Evolutionary conservation across 2,329 filamentous ascomycete genomes (phyloP), one percentile per base, ranked within the genome.

Genomic region (Xylariaceae sp.): DNA sequence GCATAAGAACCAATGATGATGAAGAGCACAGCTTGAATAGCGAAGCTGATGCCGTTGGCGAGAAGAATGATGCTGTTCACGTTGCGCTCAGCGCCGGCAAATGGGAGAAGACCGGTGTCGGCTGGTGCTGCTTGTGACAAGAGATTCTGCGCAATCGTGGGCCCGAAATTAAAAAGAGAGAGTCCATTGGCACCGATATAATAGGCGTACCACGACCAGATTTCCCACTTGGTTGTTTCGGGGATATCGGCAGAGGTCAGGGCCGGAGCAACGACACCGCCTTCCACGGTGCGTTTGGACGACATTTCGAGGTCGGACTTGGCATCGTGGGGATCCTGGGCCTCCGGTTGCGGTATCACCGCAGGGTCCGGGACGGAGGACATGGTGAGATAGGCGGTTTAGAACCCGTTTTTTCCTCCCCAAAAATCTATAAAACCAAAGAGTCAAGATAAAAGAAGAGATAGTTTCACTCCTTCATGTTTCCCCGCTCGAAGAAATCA

Each of bases 131-230:
- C 80, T 60, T 83, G 76, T 41, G 71, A 76, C 21, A 85, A 67
- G 7, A 85, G 64, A 54, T 84, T 83, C 55, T 85, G 82, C 46
- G 83, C 83, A 16, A 78, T 77, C 2, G 80, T 82, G 1, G 79
- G 79, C 3, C 73, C 80, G 59, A 83, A 84, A 58, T 82, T 84
- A 73, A 83, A 83, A 40, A 77, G 68, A 7, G 73, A 74, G 49
- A 74, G 73, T 5, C 82, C 82, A 61, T 85, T 85, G 58, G 83
- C 79, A 37, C 82, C 82, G 41, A 85, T 75, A 58, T 85, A 85
- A 63, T 85, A 85, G 16, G 49, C 63, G 60, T 79, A 79, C 58
- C 78, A 79, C 34, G 74, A 67, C 75, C 74, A 82, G 7, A 80
- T 75, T 57, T 82, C 79, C 59, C 60, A 67, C 45, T 64, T 69